A percentile compares a stretch with the other conserved stretches of the same genome.
These are phyloP conservation scores for Anthoceros angustus DNA, from an alignment of 225 moss, liverwort and hornwort genomes.

Conservation along the genomic window DNA sequence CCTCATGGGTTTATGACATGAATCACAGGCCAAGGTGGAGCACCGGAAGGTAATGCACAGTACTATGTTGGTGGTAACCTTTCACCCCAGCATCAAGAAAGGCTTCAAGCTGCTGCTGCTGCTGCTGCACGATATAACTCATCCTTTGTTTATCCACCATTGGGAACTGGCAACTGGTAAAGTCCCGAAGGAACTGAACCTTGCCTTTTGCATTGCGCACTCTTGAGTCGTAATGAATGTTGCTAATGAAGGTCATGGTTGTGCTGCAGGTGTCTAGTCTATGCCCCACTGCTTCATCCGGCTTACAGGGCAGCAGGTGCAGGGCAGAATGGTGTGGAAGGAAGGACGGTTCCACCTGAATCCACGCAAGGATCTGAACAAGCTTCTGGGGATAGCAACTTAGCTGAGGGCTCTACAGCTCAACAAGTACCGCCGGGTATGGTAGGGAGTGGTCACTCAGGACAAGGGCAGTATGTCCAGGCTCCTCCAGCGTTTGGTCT, in stretches of 20 bases:
- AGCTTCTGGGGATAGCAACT: not conserved
- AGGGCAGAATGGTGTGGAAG: slow-evolving; percentile 12
- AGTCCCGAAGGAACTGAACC: not conserved
- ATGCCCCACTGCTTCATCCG: slow-evolving; percentile 64
- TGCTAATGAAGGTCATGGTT: not conserved
- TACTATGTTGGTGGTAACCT: slow-evolving; percentile 7
- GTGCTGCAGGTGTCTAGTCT: slow-evolving; percentile 64
- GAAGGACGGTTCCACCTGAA: slow-evolving; percentile 18
- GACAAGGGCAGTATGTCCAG: not conserved
- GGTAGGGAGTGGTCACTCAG: not conserved
- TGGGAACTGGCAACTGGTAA: slow-evolving; percentile 68
- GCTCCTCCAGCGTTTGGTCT: not conserved
- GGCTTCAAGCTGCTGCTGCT: slow-evolving; percentile 41
- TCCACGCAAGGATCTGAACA: slow-evolving; percentile 16
- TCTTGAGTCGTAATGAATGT: not conserved
- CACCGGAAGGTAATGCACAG: slow-evolving; percentile 29
- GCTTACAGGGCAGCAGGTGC: slow-evolving; percentile 43
- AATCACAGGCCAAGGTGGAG: too few relatives aligned
- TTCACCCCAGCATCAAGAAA: slow-evolving; percentile 39
- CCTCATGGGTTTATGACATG: too few relatives aligned
- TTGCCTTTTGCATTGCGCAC: not conserved
- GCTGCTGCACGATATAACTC: slow-evolving; percentile 47
- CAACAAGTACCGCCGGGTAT: not conserved
- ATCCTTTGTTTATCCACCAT: slow-evolving; percentile 49
- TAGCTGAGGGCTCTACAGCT: not conserved